Evolutionary conservation across 306 rosid species (phyloP).

Genomic region (Delonix regia): DNA sequence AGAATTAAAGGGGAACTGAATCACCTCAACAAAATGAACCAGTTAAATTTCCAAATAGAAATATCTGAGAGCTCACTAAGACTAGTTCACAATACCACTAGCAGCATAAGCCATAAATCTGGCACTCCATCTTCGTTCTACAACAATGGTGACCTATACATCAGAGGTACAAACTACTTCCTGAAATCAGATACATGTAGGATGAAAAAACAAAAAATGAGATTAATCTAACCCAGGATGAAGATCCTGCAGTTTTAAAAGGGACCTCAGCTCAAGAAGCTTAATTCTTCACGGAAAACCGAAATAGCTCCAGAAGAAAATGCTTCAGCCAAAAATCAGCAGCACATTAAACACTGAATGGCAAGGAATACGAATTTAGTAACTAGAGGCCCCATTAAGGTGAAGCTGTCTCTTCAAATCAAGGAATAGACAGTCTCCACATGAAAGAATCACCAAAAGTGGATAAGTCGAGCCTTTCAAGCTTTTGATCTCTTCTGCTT

Average conservation of each 20-base stretch:
- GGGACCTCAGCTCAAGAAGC: background rate
- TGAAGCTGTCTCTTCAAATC: conserved; percentile 25
- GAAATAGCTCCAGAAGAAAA: background rate
- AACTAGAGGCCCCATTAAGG: background rate
- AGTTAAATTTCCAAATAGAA: background rate
- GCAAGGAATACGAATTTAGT: background rate
- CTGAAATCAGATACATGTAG: conserved; percentile 17
- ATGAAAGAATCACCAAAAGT: background rate
- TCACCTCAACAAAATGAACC: background rate
- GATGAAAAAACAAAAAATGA: conserved; percentile 1
- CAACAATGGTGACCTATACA: conserved; percentile 32
- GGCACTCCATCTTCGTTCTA: conserved; percentile 6
- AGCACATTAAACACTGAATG: background rate
- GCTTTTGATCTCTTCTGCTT: conserved; percentile 74
- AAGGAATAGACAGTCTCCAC: conserved; percentile 26
- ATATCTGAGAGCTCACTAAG: background rate
- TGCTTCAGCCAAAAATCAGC: conserved; percentile 24
- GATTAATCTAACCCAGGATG: background rate
- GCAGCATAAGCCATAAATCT: conserved; percentile 12
- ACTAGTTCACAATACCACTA: conserved; percentile 6
- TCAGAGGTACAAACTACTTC: conserved; percentile 20
- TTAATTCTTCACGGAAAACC: conserved; percentile 13
- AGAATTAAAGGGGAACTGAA: background rate
- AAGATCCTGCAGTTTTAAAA: background rate
- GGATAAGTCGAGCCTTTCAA: conserved; percentile 37